phyloP scores from a whole-genome alignment of 108 stramenopile genomes.

The Cyclostephanos invisitatus region DNA sequence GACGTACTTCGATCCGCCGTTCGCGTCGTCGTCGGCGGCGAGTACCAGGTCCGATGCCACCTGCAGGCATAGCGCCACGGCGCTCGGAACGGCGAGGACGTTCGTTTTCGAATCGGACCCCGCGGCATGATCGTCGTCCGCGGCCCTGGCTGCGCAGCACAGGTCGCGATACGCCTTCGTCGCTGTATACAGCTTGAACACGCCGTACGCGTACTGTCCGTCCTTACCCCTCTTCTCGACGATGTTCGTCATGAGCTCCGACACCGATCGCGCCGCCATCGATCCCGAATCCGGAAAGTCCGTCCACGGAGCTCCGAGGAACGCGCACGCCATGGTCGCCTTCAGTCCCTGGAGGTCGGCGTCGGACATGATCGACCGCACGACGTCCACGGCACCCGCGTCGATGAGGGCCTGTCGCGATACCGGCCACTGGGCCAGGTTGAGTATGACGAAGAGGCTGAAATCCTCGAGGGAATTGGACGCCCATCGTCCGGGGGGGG shows the following conservation, averaged over 20 bases:
- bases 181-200: constrained; percentile 92
- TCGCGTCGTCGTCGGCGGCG: constrained; percentile 85
- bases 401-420: constrained; percentile 78
- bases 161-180: constrained; percentile 89
- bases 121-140: constrained; percentile 61
- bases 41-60: constrained; percentile 89
- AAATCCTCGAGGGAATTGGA: constrained; percentile 90
- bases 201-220: constrained; percentile 90
- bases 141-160: constrained; percentile 60
- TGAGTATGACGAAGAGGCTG: constrained; percentile 85
- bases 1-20: constrained; percentile 90
- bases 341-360: constrained; percentile 90
- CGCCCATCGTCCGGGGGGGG: constrained; percentile 89
- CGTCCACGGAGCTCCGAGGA: constrained; percentile 76
- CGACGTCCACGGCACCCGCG: constrained; percentile 86
- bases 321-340: constrained; percentile 92
- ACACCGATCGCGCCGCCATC: constrained; percentile 80
- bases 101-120: constrained; percentile 65
- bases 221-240: constrained; percentile 92
- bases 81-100: constrained; percentile 82
- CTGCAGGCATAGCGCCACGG: constrained; percentile 83
- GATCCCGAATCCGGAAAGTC: constrained; percentile 88
- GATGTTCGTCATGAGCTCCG: constrained; percentile 91
- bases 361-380: constrained; percentile 90
- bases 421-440: constrained; percentile 86